Base-by-base conservation (phyloP, 1,284 basidiomycete species). In the Melampsora larici-populina region DNA sequence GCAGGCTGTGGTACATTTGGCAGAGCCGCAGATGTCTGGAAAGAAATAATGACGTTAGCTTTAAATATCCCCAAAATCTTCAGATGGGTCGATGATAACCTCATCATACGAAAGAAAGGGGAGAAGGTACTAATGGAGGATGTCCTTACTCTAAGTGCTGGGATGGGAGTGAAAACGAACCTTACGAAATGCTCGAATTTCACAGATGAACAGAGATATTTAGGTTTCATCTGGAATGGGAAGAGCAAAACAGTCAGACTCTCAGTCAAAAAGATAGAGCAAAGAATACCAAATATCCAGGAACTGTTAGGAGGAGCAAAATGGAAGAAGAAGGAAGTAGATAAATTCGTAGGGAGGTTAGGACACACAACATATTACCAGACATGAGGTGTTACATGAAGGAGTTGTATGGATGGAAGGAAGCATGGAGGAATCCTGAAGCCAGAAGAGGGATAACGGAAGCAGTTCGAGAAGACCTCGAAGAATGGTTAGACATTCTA, bases 151-250 rank as follows among this genome's bases (percentile, higher is more conserved):
- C 9, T 36, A 9, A 36, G 36, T n/a, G 2, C 3, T 2, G 11
- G 46, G 5, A 33, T 65, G 21, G 63, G 63, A 3, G 63, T 65
- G 1, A 13, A 33, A 26, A 65, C 63, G 2, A 65, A 65, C 9
- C 18, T 3, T 18, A 33, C 13, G n/a, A 65, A 33, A 13, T 2
- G 9, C 29, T 31, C 31, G 1, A n/a, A 13, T 15, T 65, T 65
- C 29, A 8, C 13, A 33, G 24, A 18, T 9, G 63, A 65, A 33
- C n/a, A 65, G 11, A 65, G 33, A 65, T 65, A 31, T 29, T 40
- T 65, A 8, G 63, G 63, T 15, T 65, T 65, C 26, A 24, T 65
- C n/a, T 65, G 63, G 63, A 65, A 65, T 15, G 63, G 26, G 46
- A 8, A 29, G 21, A 6, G 8, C 24, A 65, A 65, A 17, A 65